A percentile compares a stretch with the other conserved stretches of the same genome.
phyloP scores from a whole-genome alignment of 163 green algal species.

The Scenedesmus sp. region DNA sequence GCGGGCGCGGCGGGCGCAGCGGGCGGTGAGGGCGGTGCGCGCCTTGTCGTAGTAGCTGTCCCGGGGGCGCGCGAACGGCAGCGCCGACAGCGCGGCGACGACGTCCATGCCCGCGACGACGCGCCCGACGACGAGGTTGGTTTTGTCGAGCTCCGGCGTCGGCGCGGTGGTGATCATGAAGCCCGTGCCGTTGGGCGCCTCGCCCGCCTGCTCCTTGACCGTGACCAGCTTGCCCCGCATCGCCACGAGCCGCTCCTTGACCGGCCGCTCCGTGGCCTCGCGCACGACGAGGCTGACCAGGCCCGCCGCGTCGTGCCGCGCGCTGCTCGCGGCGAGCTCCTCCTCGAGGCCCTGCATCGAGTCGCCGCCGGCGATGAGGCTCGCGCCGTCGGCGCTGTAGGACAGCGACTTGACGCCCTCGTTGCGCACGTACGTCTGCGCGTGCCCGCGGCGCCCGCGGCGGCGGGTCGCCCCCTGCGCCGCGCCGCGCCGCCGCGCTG shows the following conservation, averaged over 20 bases:
- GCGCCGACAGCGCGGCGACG: conserved; percentile 8
- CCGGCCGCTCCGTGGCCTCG: conserved; percentile 33
- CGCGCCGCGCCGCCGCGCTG: no score
- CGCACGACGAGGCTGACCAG: conserved; percentile 68
- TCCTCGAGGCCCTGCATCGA: conserved; percentile 54
- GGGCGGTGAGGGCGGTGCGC: no score
- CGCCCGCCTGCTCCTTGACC: conserved; percentile 42
- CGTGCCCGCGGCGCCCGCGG: no score
- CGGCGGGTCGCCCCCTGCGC: no score
- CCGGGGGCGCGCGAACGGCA: conserved; percentile 29
- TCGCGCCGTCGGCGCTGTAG: conserved; percentile 48
- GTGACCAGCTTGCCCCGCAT: conserved; percentile 72
- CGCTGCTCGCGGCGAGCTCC: conserved; percentile 49
- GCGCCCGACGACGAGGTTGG: conserved; percentile 73
- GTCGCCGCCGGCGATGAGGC: conserved; percentile 60
- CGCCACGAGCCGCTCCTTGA: conserved; percentile 70
- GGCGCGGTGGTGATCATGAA: conserved; percentile 78
- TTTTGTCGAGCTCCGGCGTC: conserved; percentile 69
- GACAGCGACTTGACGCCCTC: conserved; percentile 54
- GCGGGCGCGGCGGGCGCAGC: no score
- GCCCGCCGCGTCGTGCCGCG: conserved; percentile 52
- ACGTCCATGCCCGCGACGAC: conserved; percentile 42
- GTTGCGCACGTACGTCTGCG: conserved; percentile 52
- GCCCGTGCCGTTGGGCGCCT: conserved; percentile 71
- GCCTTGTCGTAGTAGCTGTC: conserved; percentile 43